Evolutionary conservation across 2,329 filamentous ascomycete genomes (phyloP).

Genomic region (Cordyceps javanica): DNA sequence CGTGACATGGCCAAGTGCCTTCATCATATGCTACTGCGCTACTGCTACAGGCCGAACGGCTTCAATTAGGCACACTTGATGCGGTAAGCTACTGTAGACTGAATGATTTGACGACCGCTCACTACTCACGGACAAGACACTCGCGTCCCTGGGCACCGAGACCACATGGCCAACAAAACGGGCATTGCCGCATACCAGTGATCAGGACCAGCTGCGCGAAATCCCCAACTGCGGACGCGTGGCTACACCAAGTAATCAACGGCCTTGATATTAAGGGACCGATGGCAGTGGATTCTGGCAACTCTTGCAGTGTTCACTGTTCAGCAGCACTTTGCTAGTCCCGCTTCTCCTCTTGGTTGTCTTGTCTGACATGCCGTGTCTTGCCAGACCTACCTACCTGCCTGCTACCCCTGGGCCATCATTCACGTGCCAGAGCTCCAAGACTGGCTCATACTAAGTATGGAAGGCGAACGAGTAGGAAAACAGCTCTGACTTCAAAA

Average conservation of each 20-base stretch:
- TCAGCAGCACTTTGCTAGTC: background rate
- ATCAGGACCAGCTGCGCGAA: too few relatives aligned
- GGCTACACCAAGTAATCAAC: background rate
- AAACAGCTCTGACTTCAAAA: too few relatives aligned
- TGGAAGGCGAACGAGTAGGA: background rate
- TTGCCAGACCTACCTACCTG: background rate
- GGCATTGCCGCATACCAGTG: background rate
- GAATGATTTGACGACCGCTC: too few relatives aligned
- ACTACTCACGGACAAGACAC: too few relatives aligned
- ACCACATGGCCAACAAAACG: background rate
- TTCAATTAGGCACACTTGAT: too few relatives aligned
- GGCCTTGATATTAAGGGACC: background rate
- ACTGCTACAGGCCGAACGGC: too few relatives aligned
- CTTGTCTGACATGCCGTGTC: conserved; percentile 9
- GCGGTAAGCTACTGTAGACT: too few relatives aligned
- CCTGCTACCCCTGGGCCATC: background rate
- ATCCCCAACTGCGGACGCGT: too few relatives aligned
- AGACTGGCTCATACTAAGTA: background rate
- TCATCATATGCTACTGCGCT: too few relatives aligned
- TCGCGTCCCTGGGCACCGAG: background rate
- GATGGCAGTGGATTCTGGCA: too few relatives aligned
- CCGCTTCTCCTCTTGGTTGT: background rate
- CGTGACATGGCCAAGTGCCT: too few relatives aligned
- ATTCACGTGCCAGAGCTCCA: background rate
- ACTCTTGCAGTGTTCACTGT: background rate